These are phyloP conservation scores for Annulohypoxylon maeteangense DNA, from an alignment of 495 filamentous ascomycete genomes.

Conservation along the genomic window DNA sequence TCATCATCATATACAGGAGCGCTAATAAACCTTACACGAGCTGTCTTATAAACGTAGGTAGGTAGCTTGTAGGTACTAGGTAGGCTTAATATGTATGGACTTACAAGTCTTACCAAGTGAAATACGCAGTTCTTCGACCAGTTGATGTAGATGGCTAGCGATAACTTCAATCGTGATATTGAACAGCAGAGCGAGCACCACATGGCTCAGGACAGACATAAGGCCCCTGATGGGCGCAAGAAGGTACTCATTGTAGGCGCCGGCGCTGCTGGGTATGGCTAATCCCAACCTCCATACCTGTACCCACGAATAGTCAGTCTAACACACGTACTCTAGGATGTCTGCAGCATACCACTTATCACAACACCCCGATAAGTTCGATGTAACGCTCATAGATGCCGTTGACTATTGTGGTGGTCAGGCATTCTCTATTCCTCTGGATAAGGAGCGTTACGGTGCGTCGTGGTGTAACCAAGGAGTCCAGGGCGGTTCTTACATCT, in stretches of 20 bases:
- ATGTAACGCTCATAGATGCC: slow-evolving; percentile 78
- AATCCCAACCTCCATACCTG: background rate
- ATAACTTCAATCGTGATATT: slow-evolving; percentile 23
- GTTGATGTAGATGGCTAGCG: slow-evolving; percentile 2
- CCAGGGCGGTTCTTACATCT: slow-evolving; percentile 81
- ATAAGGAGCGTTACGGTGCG: slow-evolving; percentile 72
- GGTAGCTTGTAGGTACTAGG: too few species aligned
- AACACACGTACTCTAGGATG: slow-evolving; percentile 52
- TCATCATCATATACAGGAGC: slow-evolving; percentile 28
- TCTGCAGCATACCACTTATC: slow-evolving; percentile 80
- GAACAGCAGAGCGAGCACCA: slow-evolving; percentile 12
- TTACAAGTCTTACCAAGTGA: too few species aligned
- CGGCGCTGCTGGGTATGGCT: slow-evolving; percentile 66
- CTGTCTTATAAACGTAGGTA: background rate
- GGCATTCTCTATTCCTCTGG: slow-evolving; percentile 79
- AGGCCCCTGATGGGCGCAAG: slow-evolving; percentile 48
- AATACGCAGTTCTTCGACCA: too few species aligned
- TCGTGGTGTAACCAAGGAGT: slow-evolving; percentile 88
- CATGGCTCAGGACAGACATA: slow-evolving; percentile 34
- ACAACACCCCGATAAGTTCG: slow-evolving; percentile 77
- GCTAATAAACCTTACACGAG: background rate
- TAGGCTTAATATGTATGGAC: too few species aligned
- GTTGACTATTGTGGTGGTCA: slow-evolving; percentile 79
- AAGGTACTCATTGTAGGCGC: slow-evolving; percentile 70
- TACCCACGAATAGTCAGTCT: background rate